phyloP scores from a whole-genome alignment of 768 basidiomycete species.

The Boletus bicolor region DNA sequence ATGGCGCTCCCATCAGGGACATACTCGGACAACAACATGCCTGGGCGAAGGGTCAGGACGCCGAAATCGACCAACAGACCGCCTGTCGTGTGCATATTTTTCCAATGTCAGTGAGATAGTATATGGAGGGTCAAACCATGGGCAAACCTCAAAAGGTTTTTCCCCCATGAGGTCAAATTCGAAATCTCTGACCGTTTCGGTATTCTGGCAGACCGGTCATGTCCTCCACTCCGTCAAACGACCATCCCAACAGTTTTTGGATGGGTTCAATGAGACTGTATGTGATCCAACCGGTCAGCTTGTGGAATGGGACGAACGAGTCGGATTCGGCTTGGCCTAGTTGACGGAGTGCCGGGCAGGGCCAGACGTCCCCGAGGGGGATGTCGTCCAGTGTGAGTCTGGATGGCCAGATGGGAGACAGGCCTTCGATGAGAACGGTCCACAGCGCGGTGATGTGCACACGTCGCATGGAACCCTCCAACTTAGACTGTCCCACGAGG shows the following conservation, averaged over 20 bases:
- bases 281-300: constrained; percentile 91
- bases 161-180: no score
- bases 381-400: constrained; percentile 65
- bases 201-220: constrained; percentile 96
- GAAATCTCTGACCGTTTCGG: constrained; percentile 59
- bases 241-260: constrained; percentile 73
- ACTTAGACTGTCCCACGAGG: constrained; percentile 53
- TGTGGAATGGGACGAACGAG: constrained; percentile 90
- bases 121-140: background rate
- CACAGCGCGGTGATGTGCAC: constrained; percentile 79
- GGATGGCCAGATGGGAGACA: constrained; percentile 87
- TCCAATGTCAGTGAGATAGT: background rate
- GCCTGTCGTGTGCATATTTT: constrained; percentile 42
- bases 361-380: constrained; percentile 92
- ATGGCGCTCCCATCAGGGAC: constrained; percentile 37
- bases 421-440: constrained; percentile 75
- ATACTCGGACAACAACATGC: constrained; percentile 48
- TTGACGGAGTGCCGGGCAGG: constrained; percentile 53
- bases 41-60: constrained; percentile 65
- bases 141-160: no score
- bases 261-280: constrained; percentile 87
- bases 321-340: constrained; percentile 36
- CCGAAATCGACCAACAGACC: constrained; percentile 86
- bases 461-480: constrained; percentile 37
- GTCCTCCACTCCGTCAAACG: constrained; percentile 74